Percentiles rank a stretch among this genome's conserved stretches.
These are phyloP conservation scores for Kalmusia sp. DNA, from an alignment of 2,329 filamentous ascomycete species.

Conservation along the genomic window DNA sequence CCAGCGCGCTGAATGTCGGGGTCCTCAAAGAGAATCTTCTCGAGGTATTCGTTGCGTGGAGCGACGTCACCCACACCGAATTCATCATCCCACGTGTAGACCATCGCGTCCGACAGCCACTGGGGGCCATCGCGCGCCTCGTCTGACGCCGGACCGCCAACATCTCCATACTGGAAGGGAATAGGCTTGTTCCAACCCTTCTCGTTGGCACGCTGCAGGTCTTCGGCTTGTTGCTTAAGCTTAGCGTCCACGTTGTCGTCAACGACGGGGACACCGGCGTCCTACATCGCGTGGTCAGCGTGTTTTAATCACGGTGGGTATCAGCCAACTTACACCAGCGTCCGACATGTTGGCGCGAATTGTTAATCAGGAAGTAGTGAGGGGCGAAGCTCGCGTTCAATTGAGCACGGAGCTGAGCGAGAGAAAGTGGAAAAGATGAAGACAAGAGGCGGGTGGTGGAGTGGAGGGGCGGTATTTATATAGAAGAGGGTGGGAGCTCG, in stretches of 20 bases:
- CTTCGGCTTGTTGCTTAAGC: slow-evolving; percentile 28
- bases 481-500: background rate
- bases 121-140: slow-evolving; percentile 27
- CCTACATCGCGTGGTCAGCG: background rate
- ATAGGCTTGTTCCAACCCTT: slow-evolving; percentile 53
- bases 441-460: background rate
- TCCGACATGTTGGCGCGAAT: slow-evolving; percentile 30
- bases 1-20: slow-evolving; percentile 55
- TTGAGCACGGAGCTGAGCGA: slow-evolving; percentile 18
- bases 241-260: slow-evolving; percentile 23
- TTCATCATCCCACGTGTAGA: slow-evolving; percentile 87
- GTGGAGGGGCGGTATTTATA: background rate
- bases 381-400: background rate
- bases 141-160: slow-evolving; percentile 11
- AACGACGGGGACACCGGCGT: slow-evolving; percentile 13
- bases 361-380: background rate
- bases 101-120: slow-evolving; percentile 64
- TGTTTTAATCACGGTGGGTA: background rate
- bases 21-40: slow-evolving; percentile 74
- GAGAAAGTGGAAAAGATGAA: background rate
- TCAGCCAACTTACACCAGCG: slow-evolving; percentile 6
- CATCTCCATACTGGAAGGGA: slow-evolving; percentile 31
- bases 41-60: slow-evolving; percentile 72
- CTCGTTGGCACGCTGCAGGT: slow-evolving; percentile 37
- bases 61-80: slow-evolving; percentile 87